Evolutionary conservation across 2,329 filamentous ascomycete species (phyloP), one percentile per base, ranked within the genome.

Genomic region (Hypoxylon sp.): DNA sequence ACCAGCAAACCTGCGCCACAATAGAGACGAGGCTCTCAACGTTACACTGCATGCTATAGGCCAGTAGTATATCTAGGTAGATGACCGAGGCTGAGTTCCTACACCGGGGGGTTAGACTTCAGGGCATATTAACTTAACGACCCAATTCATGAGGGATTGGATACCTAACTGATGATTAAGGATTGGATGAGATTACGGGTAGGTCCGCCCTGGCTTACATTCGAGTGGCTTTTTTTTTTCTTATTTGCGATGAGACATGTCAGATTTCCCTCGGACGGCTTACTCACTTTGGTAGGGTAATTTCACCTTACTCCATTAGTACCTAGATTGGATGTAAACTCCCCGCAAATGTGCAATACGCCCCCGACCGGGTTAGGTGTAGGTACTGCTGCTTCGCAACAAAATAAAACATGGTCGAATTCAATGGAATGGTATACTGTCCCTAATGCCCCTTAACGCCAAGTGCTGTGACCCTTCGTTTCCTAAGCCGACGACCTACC

Each of bases 381-480:
- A 39, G 22, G 19, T 60, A 33, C 59, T 69, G 60, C 58, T 39
- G 62, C 39, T 29, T 65, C 46, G 59, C 70, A 72, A 74, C 71
- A 75, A 74, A 74, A 76, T 70, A 76, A 75, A 74, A 66, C 42
- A 57, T 58, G 63, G 73, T 75, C 44, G 67, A 71, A 74, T 71
- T 74, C 68, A 72, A 74, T 74, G 76, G 75, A 73, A 74, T 78
- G 76, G 76, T 78, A 78, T 78, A 78, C 74, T 69, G 72, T 71
- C 73, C 74, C 72, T 69, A 66, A 73, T 74, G 63, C 75, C 74
- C 70, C 63, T 70, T 62, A 78, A 78, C 76, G 76, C 77, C 76
- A 71, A 71, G 68, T 77, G 74, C 75, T 77, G 73, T 75, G 73
- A 74, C 71, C 69, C 73, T 71, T 68, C 71, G 67, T 71, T 73